Evolutionary conservation across 352 stramenopile genomes (phyloP), one percentile per base, ranked within the genome.

Genomic region (Phytophthora palmivora): DNA sequence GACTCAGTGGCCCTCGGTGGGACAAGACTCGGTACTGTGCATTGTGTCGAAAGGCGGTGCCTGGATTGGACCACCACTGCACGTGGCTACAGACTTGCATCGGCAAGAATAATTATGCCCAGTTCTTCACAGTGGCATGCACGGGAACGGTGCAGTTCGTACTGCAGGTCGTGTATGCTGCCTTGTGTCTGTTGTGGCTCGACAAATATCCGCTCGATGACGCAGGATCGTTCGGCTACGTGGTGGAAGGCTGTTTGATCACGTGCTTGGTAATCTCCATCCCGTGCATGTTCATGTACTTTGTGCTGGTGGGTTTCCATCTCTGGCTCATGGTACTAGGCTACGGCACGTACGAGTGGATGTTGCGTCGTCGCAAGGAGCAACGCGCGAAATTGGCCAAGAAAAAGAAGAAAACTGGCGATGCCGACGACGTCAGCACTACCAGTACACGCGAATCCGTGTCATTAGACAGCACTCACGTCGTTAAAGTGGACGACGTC

Each of bases 291-390:
- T 67, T 93, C 58, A 92, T 95, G 85, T 95, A 95, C 61, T 88
- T 90, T 19, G 82, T 94, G 24, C 63, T 95, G 26, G 55, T 95
- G 26, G 80, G 82, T 21, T 95, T 95, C 58, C 87, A 95, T 66
- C 36, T 95, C 0, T 93, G 79, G 46, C 82, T 95, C 53, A 78
- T 84, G 67, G 75, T 82, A 24, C 71, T 93, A 52, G 87, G 87
- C 18, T 94, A 90, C 58, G 87, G 87, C 44, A 95, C 87, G 36
- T 95, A 95, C 72, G 87, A 95, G 67, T 95, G 86, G 85, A 93
- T 94, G 81, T 63, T 95, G 58, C 83, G 83, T 30, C 85, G 84
- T 10, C 85, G 87, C 12, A 87, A 86, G 36, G 72, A 79, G 39
- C 78, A 88, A 41, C 84, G 84, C 8, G 78, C 76, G 50, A 88